Evolutionary conservation across 768 basidiomycete genomes (phyloP).

Genomic region (Crepidotus variabilis): DNA sequence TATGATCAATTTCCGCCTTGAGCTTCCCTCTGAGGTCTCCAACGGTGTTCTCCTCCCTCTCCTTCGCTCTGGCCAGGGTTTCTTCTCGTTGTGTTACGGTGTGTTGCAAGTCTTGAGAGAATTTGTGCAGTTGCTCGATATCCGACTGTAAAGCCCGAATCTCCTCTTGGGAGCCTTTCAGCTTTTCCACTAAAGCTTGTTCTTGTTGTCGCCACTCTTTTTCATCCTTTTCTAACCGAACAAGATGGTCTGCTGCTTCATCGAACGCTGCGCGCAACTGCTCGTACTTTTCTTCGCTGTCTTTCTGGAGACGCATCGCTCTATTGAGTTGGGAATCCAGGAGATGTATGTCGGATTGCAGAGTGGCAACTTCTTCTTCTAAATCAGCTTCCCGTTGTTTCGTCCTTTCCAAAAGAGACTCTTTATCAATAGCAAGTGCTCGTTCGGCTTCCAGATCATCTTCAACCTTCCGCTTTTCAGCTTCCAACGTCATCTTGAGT

Average conservation of each 20-base stretch:
- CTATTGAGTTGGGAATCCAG: conserved; percentile 85
- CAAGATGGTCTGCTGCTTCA: conserved; percentile 82
- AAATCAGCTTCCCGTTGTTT: conserved; percentile 83
- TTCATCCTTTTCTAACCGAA: conserved; percentile 75
- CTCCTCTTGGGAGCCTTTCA: conserved; percentile 54
- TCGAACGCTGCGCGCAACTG: conserved; percentile 71
- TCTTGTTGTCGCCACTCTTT: conserved; percentile 65
- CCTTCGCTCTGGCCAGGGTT: conserved; percentile 68
- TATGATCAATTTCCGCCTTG: conserved; percentile 55
- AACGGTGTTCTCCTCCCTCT: conserved; percentile 62
- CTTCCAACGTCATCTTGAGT: conserved; percentile 78
- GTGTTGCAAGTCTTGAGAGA: conserved; percentile 67
- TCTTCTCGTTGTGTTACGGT: conserved; percentile 75
- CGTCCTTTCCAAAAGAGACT: conserved; percentile 73
- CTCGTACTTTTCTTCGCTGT: conserved; percentile 76
- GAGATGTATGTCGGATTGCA: conserved; percentile 81
- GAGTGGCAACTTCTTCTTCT: conserved; percentile 75
- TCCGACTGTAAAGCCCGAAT: conserved; percentile 55
- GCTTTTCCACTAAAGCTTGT: conserved; percentile 52
- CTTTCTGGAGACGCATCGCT: conserved; percentile 72
- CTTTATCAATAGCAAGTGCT: conserved; percentile 76
- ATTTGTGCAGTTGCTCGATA: conserved; percentile 58
- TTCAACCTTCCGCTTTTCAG: conserved; percentile 80
- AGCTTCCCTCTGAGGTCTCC: conserved; percentile 74
- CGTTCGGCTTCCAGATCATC: conserved; percentile 82